These are phyloP conservation scores for Ephemerocybe angulata DNA, from an alignment of 768 basidiomycete genomes.

Conservation along the genomic window DNA sequence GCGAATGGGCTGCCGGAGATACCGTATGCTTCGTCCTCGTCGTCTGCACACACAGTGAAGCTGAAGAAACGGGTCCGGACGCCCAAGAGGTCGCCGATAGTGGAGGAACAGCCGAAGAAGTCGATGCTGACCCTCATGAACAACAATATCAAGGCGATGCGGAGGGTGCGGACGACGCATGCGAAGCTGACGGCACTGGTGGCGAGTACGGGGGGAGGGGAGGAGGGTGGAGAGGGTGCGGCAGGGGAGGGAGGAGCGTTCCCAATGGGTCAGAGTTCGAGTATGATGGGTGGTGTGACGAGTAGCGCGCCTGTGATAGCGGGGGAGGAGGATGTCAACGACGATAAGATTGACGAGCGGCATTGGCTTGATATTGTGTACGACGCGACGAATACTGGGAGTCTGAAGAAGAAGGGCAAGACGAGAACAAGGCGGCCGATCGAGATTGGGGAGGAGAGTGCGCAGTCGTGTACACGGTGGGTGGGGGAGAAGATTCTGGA, in stretches of 20 bases:
- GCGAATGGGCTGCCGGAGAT: constrained; percentile 62
- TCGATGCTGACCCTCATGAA: constrained; percentile 71
- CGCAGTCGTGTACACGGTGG: constrained; percentile 67
- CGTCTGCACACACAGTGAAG: constrained; percentile 11
- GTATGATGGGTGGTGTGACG: constrained; percentile 21
- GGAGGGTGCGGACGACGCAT: constrained; percentile 69
- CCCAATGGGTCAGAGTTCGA: constrained; percentile 15
- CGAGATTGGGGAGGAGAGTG: constrained; percentile 61
- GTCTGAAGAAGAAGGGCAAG: constrained; percentile 26
- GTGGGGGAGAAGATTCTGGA: constrained; percentile 75
- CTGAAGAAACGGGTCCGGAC: constrained; percentile 13
- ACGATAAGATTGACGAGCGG: constrained; percentile 55
- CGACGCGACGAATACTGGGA: constrained; percentile 27
- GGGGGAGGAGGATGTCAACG: constrained; percentile 34
- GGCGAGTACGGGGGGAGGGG: constrained; percentile 26
- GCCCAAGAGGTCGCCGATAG: too few relatives aligned
- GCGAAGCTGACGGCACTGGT: constrained; percentile 62
- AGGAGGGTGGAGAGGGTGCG: constrained; percentile 29
- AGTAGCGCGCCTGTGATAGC: constrained; percentile 19
- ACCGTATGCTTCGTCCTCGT: constrained; percentile 36
- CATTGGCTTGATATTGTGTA: constrained; percentile 44
- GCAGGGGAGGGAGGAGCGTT: constrained; percentile 29
- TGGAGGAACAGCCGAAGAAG: constrained; percentile 18
- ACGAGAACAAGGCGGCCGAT: constrained; percentile 29
- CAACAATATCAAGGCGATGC: constrained; percentile 70